Evolutionary conservation across 2,329 filamentous ascomycete species (phyloP).

Genomic region (Capronia americana): DNA sequence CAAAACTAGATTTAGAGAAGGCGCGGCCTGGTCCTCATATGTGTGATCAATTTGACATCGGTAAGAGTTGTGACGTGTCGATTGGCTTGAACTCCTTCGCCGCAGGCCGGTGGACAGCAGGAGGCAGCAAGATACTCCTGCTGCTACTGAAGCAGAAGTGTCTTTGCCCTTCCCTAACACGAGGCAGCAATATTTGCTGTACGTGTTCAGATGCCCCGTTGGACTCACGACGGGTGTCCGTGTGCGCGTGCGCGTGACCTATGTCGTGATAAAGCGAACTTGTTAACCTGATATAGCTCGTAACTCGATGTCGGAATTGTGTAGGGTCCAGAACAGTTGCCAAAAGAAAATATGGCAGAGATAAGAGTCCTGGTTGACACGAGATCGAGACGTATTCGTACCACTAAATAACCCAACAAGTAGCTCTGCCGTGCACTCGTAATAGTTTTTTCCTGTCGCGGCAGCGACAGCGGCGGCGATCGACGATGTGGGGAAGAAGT

Average conservation of each 20-base stretch:
- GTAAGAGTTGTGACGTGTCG: background rate
- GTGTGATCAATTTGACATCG: background rate
- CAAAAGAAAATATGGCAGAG: background rate
- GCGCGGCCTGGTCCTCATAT: background rate
- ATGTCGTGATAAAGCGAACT: background rate
- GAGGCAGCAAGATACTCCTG: background rate
- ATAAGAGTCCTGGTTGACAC: background rate
- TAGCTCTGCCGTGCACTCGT: background rate
- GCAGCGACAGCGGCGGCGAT: background rate
- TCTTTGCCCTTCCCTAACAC: background rate
- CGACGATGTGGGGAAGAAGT: constrained; percentile 2
- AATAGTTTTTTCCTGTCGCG: background rate
- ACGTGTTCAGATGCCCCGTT: background rate
- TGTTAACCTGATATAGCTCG: background rate
- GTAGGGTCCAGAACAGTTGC: background rate
- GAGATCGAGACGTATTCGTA: background rate
- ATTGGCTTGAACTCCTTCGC: background rate
- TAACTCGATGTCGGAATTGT: background rate
- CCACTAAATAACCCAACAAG: background rate
- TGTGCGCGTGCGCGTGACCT: constrained; percentile 2
- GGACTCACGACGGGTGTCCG: background rate
- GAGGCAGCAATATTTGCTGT: background rate
- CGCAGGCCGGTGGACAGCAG: background rate
- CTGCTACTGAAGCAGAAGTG: background rate
- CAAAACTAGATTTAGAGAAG: background rate